Conservation (phyloP, 768 basidiomycete genomes). For the Lepiota brunneoincarnata region DNA sequence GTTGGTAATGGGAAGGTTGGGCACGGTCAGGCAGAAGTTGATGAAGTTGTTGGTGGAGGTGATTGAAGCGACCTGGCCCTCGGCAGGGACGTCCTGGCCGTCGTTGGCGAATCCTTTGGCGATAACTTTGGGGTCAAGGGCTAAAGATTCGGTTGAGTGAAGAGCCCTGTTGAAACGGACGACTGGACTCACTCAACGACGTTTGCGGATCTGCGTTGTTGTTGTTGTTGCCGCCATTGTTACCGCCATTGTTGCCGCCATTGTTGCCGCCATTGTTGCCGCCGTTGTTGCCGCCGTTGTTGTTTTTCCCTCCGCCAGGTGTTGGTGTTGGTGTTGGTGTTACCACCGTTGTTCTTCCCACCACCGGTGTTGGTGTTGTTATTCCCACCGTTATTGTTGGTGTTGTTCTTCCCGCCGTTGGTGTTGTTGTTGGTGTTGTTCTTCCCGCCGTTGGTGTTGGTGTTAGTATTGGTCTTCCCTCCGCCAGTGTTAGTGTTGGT, state of each 20-base stretch:
- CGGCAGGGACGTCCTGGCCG: constrained; percentile 38
- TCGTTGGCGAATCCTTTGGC: constrained; percentile 38
- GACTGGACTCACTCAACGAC: constrained; percentile 29
- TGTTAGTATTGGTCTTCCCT: neutral
- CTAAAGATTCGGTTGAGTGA: constrained; percentile 17
- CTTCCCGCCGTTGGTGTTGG: constrained; percentile 12
- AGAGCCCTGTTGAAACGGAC: neutral
- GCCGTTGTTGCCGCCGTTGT: constrained; percentile 6
- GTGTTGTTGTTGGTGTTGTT: constrained; percentile 3
- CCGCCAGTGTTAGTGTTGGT: neutral
- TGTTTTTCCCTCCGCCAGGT: constrained; percentile 8
- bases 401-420: neutral
- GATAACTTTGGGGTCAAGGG: constrained; percentile 41
- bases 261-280: constrained; percentile 11
- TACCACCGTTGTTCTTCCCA: constrained; percentile 9
- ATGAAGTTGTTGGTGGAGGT: constrained; percentile 66
- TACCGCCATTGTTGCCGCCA: constrained; percentile 8
- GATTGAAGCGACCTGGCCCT: constrained; percentile 47
- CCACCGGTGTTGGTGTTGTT: constrained; percentile 8
- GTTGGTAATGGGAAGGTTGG: constrained; percentile 48
- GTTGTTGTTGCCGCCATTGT: constrained; percentile 9
- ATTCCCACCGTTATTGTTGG: neutral
- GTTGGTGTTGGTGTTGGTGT: constrained; percentile 8
- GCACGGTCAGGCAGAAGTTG: constrained; percentile 48
- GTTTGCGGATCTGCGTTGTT: constrained; percentile 31